Percentiles rank a stretch among this genome's conserved stretches.
These are phyloP conservation scores for Hanseniaspora lindneri DNA, from an alignment of 805 yeast species.

Conservation along the genomic window DNA sequence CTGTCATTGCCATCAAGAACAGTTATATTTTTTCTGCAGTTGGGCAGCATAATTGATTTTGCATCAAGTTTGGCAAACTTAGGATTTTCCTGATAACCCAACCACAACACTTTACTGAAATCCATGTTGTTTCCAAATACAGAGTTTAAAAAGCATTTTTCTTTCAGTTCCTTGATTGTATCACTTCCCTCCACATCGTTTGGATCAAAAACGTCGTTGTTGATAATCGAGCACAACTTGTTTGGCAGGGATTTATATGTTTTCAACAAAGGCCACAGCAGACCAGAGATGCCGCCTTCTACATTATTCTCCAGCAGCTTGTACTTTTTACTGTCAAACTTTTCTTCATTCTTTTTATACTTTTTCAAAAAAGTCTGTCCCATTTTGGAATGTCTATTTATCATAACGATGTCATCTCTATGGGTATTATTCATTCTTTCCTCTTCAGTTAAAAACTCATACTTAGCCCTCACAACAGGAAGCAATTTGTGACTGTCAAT, in stretches of 20 bases:
- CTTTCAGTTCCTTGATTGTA: conserved; percentile 1
- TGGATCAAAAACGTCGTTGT: conserved; percentile 12
- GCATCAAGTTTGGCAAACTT: not conserved
- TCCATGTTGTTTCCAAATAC: not conserved
- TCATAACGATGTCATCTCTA: conserved; percentile 55
- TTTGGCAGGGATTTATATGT: not conserved
- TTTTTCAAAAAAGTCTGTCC: not conserved
- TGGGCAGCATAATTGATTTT: conserved; percentile 3
- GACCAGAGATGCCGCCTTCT: not conserved
- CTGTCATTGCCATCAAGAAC: conserved; percentile 1
- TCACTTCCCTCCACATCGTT: not conserved
- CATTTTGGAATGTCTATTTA: conserved; percentile 38
- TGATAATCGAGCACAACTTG: conserved; percentile 1
- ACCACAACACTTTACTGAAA: conserved; percentile 7
- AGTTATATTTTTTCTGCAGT: not conserved
- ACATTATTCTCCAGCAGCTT: not conserved
- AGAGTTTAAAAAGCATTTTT: not conserved
- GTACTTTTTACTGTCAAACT: not conserved
- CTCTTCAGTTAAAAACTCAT: conserved; percentile 49
- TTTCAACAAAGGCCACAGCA: not conserved
- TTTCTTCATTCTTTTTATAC: not conserved
- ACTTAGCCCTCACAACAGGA: conserved; percentile 52
- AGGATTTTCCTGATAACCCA: conserved; percentile 12
- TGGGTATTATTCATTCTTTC: conserved; percentile 60
- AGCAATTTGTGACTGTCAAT: conserved; percentile 73